A percentile compares a stretch with the other conserved stretches of the same genome.
Conservation (phyloP, 257 asterid genomes). For the Jacaranda mimosifolia region DNA sequence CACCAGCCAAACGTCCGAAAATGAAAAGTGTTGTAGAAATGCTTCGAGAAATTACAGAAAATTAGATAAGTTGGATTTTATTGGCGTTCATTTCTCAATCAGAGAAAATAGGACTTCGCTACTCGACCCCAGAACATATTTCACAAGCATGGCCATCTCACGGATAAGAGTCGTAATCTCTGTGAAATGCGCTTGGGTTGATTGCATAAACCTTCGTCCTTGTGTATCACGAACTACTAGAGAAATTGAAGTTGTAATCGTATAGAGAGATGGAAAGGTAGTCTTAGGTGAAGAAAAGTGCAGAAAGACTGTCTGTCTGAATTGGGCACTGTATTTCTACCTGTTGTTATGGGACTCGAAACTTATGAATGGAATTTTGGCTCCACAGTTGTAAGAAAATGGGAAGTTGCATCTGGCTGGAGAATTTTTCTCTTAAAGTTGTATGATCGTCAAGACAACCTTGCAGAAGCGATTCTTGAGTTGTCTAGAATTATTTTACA, state of each 20-base stretch:
- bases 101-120: not conserved
- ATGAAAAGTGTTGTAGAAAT: constrained; percentile 94
- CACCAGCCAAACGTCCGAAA: constrained; percentile 95
- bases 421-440: constrained; percentile 8
- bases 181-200: too few relatives aligned
- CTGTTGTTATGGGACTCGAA: constrained; percentile 13
- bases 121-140: too few relatives aligned
- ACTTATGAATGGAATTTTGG: constrained; percentile 27
- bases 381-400: constrained; percentile 16
- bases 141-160: too few relatives aligned
- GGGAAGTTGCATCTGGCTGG: constrained; percentile 28
- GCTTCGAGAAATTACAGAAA: constrained; percentile 73
- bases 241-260: too few relatives aligned
- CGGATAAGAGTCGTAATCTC: too few relatives aligned
- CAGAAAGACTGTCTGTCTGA: constrained; percentile 2
- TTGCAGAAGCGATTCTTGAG: not conserved
- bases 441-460: constrained; percentile 9
- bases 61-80: constrained; percentile 30
- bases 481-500: too few relatives aligned
- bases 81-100: constrained; percentile 9
- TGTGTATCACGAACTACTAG: too few relatives aligned
- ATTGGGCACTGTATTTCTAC: constrained; percentile 16
- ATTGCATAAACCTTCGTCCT: too few relatives aligned
- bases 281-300: not conserved
- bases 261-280: too few relatives aligned